Evolutionary conservation across 2,329 filamentous ascomycete genomes (phyloP).

Genomic region (Botrytis aclada): DNA sequence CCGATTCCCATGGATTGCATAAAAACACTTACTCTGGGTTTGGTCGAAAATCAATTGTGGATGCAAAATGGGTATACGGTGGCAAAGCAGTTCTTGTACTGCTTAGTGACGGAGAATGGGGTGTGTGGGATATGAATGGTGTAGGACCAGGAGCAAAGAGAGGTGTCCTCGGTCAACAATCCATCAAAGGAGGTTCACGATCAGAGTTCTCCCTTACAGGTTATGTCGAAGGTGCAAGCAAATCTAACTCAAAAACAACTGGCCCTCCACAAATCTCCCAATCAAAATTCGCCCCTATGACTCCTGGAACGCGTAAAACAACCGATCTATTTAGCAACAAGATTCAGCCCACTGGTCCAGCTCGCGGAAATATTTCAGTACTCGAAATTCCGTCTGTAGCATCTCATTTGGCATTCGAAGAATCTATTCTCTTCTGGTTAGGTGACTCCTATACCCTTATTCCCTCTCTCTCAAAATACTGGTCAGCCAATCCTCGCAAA

Average conservation of each 20-base stretch:
- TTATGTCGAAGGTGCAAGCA: slow-evolving; percentile 55
- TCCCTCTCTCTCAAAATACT: slow-evolving; percentile 37
- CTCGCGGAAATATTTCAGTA: slow-evolving; percentile 35
- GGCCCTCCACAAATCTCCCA: slow-evolving; percentile 34
- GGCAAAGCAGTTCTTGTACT: slow-evolving; percentile 58
- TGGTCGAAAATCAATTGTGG: slow-evolving; percentile 57
- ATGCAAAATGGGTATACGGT: slow-evolving; percentile 59
- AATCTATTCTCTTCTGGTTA: slow-evolving; percentile 38
- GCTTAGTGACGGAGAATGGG: slow-evolving; percentile 64
- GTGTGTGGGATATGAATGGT: slow-evolving; percentile 64
- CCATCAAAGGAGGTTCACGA: slow-evolving; percentile 52
- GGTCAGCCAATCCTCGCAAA: slow-evolving; percentile 32
- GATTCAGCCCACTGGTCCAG: slow-evolving; percentile 17
- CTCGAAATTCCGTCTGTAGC: slow-evolving; percentile 30
- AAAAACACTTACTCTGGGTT: slow-evolving; percentile 47
- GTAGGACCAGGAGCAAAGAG: slow-evolving; percentile 49
- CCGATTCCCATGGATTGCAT: slow-evolving; percentile 38
- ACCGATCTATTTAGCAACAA: slow-evolving; percentile 32
- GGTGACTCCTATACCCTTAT: slow-evolving; percentile 36
- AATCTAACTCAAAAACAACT: slow-evolving; percentile 23
- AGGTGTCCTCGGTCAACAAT: slow-evolving; percentile 41
- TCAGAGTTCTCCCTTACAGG: slow-evolving; percentile 58
- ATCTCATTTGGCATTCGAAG: slow-evolving; percentile 33
- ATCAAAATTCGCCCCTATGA: slow-evolving; percentile 61
- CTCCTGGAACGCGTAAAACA: slow-evolving; percentile 53